Evolutionary conservation across 306 rosid genomes (phyloP).

Genomic region (Quercus alba): DNA sequence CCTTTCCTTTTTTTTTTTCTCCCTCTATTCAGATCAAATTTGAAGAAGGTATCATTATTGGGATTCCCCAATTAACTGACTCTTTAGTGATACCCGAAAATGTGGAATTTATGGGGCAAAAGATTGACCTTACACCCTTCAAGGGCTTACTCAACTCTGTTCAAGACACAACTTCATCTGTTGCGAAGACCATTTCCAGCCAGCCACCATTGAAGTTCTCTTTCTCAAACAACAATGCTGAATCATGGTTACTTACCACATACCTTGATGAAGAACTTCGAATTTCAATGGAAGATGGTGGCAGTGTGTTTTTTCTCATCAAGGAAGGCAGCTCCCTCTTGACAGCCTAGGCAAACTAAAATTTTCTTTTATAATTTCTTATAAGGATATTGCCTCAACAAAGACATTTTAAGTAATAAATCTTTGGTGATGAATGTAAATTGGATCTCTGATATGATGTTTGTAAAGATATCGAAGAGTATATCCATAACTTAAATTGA

Average conservation of each 20-base stretch:
- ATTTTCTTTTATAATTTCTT: neutral
- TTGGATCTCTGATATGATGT: neutral
- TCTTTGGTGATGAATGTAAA: neutral
- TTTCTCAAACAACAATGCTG: constrained; percentile 45
- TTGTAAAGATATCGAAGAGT: neutral
- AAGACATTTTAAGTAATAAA: neutral
- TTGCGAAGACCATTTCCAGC: constrained; percentile 65
- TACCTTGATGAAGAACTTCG: constrained; percentile 83
- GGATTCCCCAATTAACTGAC: constrained; percentile 90
- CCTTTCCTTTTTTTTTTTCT: neutral
- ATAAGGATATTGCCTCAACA: neutral
- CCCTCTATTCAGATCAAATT: constrained; percentile 60
- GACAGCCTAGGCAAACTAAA: constrained; percentile 7
- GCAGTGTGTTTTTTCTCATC: constrained; percentile 73
- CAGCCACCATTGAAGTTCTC: constrained; percentile 77
- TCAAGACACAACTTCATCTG: constrained; percentile 77
- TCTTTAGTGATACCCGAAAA: constrained; percentile 80
- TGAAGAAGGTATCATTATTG: constrained; percentile 80
- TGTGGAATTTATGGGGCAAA: constrained; percentile 78
- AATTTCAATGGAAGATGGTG: constrained; percentile 71
- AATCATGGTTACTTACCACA: constrained; percentile 86
- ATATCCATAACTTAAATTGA: neutral
- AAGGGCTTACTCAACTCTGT: constrained; percentile 63
- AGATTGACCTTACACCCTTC: constrained; percentile 72
- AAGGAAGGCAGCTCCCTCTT: constrained; percentile 77